Evolutionary conservation across 2,329 filamentous ascomycete species (phyloP).

Genomic region (Ceratocystis lukuohia): DNA sequence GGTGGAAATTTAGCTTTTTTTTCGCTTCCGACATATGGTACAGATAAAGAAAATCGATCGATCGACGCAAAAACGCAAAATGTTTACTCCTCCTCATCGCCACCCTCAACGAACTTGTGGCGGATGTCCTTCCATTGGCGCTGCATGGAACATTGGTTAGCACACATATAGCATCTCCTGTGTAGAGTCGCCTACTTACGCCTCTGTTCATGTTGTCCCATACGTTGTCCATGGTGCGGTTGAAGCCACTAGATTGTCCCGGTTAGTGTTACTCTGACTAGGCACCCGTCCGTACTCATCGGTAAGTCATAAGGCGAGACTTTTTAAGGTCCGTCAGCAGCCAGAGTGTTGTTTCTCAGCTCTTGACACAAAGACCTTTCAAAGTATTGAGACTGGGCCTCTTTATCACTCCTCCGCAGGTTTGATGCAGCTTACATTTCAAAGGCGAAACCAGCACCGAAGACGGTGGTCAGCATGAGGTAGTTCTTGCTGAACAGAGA

Average conservation of each 20-base stretch:
- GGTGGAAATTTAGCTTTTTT: conserved; percentile 15
- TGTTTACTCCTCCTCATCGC: conserved; percentile 48
- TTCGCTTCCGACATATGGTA: conserved; percentile 15
- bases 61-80: neutral
- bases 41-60: conserved; percentile 8
- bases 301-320: no score
- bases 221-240: conserved; percentile 65
- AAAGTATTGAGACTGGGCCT: neutral
- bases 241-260: conserved; percentile 53
- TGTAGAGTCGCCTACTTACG: conserved; percentile 44
- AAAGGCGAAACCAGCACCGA: conserved; percentile 75
- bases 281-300: neutral
- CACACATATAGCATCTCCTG: neutral
- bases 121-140: conserved; percentile 99
- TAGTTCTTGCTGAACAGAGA: conserved; percentile 74
- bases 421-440: conserved; percentile 61
- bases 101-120: conserved; percentile 63
- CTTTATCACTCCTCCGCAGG: no score
- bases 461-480: conserved; percentile 76
- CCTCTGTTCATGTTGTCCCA: conserved; percentile 89
- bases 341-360: neutral
- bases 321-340: no score
- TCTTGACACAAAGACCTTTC: neutral
- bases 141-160: conserved; percentile 33
- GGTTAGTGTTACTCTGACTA: neutral